Conservation (phyloP, 176 grass and related monocot genomes). For the Alopecurus myosuroides region DNA sequence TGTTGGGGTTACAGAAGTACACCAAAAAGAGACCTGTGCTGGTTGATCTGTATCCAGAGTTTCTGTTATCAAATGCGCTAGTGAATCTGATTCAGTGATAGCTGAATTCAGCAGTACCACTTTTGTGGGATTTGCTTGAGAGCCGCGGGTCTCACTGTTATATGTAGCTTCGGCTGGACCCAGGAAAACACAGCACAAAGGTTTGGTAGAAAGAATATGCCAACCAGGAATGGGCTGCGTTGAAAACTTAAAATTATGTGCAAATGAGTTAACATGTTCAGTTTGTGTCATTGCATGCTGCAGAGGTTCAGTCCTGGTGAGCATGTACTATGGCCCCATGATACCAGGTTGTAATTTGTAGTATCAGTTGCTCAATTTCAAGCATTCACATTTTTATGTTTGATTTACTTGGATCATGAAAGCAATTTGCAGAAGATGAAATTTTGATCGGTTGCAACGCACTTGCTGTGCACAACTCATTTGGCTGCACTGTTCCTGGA, state of each 20-base stretch:
- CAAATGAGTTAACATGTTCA: not conserved
- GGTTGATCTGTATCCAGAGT: slow-evolving; percentile 18
- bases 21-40: slow-evolving; percentile 11
- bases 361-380: not conserved
- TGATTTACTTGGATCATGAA: not conserved
- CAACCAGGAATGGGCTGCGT: not conserved
- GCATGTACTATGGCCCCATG: not conserved
- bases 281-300: not conserved
- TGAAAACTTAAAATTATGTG: slow-evolving; percentile 15
- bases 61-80: not conserved
- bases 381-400: not conserved
- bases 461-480: not conserved
- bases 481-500: not conserved
- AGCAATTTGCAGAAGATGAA: not conserved
- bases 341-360: not conserved
- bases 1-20: slow-evolving; percentile 20
- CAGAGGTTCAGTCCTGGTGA: not conserved
- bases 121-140: not conserved
- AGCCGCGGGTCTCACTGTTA: not conserved
- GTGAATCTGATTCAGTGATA: not conserved
- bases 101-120: not conserved
- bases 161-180: not conserved
- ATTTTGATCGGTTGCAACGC: not conserved
- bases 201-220: not conserved
- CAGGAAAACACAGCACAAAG: not conserved